Percentiles rank a stretch among this genome's conserved stretches.
Conservation (phyloP, 495 filamentous ascomycete genomes). For the Aspergillus diversus region DNA sequence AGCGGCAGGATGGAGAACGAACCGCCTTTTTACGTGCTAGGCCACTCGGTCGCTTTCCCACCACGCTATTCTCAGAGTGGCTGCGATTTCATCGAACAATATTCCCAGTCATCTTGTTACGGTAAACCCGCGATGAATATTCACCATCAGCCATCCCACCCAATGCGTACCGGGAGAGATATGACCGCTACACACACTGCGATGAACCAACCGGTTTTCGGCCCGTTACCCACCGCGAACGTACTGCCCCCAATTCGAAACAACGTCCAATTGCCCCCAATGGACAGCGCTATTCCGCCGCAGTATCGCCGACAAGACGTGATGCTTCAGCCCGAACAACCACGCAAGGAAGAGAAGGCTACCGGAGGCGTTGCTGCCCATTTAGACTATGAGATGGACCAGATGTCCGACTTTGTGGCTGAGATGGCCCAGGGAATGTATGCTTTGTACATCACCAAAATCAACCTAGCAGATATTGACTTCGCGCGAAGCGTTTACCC, state of each 20-base stretch:
- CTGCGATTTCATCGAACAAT: conserved; percentile 55
- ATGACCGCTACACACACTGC: conserved; percentile 30
- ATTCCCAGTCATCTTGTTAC: conserved; percentile 49
- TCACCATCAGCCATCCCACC: conserved; percentile 36
- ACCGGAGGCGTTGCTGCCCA: conserved; percentile 91
- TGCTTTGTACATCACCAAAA: conserved; percentile 62
- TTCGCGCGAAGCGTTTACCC: conserved; percentile 75
- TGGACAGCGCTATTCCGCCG: conserved; percentile 45
- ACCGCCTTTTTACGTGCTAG: conserved; percentile 45
- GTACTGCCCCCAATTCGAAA: conserved; percentile 47
- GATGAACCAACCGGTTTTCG: conserved; percentile 44
- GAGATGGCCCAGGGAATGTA: conserved; percentile 88
- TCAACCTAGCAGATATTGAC: conserved; percentile 74
- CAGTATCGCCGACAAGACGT: conserved; percentile 51
- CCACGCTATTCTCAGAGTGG: conserved; percentile 52
- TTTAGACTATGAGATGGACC: conserved; percentile 97
- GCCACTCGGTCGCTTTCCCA: conserved; percentile 44
- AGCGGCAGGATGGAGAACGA: conserved; percentile 47
- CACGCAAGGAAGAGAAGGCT: conserved; percentile 56
- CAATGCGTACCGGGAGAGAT: conserved; percentile 40
- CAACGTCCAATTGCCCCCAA: conserved; percentile 49
- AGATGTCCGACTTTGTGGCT: conserved; percentile 97
- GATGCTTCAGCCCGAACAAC: conserved; percentile 42
- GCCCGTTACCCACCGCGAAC: conserved; percentile 38
- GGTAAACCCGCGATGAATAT: conserved; percentile 47